Evolutionary conservation across 1,284 basidiomycete genomes (phyloP).

Genomic region (Moesziomyces aphidis): DNA sequence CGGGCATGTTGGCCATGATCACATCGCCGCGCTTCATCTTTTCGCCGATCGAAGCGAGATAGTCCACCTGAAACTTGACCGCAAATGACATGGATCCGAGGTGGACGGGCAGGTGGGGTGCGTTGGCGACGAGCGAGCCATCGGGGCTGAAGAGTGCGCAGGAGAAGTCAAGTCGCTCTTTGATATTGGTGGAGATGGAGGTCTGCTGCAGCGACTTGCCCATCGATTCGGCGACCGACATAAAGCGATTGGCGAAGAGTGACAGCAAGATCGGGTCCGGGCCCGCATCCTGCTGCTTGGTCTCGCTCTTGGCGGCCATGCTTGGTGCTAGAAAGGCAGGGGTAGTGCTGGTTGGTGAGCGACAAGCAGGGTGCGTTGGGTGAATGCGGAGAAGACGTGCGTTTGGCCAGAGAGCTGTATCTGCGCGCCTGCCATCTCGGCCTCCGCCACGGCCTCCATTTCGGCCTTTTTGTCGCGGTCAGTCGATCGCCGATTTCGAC

Average conservation of each 20-base stretch:
- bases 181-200: constrained; percentile 89
- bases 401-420: not conserved
- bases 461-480: constrained; percentile 15
- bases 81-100: constrained; percentile 74
- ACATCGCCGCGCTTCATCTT: constrained; percentile 83
- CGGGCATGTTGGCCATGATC: constrained; percentile 88
- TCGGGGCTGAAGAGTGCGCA: constrained; percentile 89
- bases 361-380: no score
- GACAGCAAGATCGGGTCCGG: constrained; percentile 88
- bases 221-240: constrained; percentile 93
- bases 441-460: constrained; percentile 16
- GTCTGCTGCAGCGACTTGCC: constrained; percentile 86
- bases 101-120: constrained; percentile 82
- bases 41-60: constrained; percentile 70
- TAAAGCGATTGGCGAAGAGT: constrained; percentile 90
- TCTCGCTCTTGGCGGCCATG: constrained; percentile 8
- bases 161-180: constrained; percentile 87
- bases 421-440: constrained; percentile 10
- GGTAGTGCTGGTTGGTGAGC: no score
- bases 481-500: constrained; percentile 3
- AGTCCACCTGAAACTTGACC: constrained; percentile 87
- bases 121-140: constrained; percentile 90
- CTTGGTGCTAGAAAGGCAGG: no score
- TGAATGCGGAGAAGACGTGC: not conserved
- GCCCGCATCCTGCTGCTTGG: constrained; percentile 57